Evolutionary conservation across 768 basidiomycete genomes (phyloP).

Genomic region (Saitozyma sp.): DNA sequence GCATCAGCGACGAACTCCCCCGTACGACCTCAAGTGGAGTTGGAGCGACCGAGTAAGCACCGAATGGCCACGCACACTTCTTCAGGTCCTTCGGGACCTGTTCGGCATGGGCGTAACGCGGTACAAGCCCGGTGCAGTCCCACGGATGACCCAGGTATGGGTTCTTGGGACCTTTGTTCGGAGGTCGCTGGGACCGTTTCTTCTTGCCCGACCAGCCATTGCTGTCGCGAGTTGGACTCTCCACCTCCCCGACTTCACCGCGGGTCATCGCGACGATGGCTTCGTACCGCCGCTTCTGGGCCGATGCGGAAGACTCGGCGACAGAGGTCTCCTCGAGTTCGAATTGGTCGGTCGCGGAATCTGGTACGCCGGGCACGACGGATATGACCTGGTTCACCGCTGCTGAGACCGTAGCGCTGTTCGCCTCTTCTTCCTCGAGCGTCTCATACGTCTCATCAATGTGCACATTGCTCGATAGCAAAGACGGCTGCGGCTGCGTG

Average conservation of each 20-base stretch:
- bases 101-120: constrained; percentile 63
- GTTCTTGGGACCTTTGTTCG: constrained; percentile 1
- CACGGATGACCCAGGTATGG: constrained; percentile 42
- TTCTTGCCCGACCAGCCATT: constrained; percentile 4
- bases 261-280: neutral
- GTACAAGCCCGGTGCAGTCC: constrained; percentile 73
- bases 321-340: neutral
- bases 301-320: neutral
- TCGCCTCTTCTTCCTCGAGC: constrained; percentile 3
- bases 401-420: no score
- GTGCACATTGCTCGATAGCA: no score
- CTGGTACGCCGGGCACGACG: neutral
- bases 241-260: neutral
- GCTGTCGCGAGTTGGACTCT: neutral
- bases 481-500: constrained; percentile 13
- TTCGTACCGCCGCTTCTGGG: neutral
- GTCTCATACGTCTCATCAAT: neutral
- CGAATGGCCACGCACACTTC: constrained; percentile 69
- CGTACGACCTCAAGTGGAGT: neutral
- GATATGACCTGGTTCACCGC: neutral
- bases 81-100: constrained; percentile 75
- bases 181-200: constrained; percentile 6
- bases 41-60: neutral
- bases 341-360: neutral
- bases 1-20: neutral